Percentiles rank a stretch among this genome's conserved stretches.
Conservation (phyloP, 768 basidiomycete genomes). For the Ramaria rubella region DNA sequence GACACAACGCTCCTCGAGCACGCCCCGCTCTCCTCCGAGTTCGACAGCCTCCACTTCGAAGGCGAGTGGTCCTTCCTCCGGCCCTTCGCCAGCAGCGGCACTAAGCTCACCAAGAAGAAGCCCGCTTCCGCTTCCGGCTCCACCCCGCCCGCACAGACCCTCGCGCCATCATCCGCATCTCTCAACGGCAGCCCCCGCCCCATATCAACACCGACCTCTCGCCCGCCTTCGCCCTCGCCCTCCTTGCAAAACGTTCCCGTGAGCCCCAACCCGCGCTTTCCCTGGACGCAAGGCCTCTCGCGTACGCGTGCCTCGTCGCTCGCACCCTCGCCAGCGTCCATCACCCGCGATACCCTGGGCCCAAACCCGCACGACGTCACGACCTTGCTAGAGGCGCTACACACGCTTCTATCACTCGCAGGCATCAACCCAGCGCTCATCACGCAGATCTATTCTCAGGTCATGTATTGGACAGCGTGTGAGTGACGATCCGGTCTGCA, state of each 20-base stretch:
- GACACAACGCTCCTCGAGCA: constrained; percentile 81
- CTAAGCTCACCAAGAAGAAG: constrained; percentile 38
- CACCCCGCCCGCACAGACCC: constrained; percentile 21
- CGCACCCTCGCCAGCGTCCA: constrained; percentile 41
- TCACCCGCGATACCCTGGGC: constrained; percentile 35
- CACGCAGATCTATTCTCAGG: constrained; percentile 91
- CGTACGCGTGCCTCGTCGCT: constrained; percentile 43
- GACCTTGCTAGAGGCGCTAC: constrained; percentile 76
- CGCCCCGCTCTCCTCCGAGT: constrained; percentile 66
- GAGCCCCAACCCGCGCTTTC: constrained; percentile 45
- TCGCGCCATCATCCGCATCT: constrained; percentile 26
- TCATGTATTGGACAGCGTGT: constrained; percentile 98
- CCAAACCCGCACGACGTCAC: constrained; percentile 50
- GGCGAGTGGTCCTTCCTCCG: constrained; percentile 91
- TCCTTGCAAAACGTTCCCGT: constrained; percentile 23
- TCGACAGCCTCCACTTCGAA: constrained; percentile 85
- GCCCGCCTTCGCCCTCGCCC: constrained; percentile 31
- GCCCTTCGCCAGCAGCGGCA: constrained; percentile 40
- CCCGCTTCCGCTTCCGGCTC: constrained; percentile 26
- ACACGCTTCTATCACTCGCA: constrained; percentile 76
- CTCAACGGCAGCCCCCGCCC: constrained; percentile 39
- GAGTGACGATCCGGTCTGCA: constrained; percentile 38
- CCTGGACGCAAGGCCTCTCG: constrained; percentile 59
- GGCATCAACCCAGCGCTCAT: constrained; percentile 86
- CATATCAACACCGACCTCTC: constrained; percentile 49